These are phyloP conservation scores for Paradendryphiella salina DNA, from an alignment of 2,329 filamentous ascomycete genomes.

Conservation along the genomic window DNA sequence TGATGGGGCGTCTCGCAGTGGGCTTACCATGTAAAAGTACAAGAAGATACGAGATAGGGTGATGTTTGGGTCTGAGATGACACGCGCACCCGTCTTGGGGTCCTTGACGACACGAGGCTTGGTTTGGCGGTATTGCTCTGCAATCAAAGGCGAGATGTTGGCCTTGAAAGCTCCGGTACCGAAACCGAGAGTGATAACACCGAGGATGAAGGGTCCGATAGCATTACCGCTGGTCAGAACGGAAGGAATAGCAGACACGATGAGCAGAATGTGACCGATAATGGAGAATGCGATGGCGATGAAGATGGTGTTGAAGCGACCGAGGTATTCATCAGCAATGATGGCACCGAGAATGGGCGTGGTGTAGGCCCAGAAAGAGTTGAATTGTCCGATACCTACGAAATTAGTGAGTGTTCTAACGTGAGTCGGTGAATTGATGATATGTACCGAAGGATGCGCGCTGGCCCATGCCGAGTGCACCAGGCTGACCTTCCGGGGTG, in stretches of 20 bases:
- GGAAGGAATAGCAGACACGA: constrained; percentile 58
- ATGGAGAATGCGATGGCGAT: constrained; percentile 53
- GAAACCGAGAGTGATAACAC: constrained; percentile 54
- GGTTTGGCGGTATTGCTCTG: constrained; percentile 67
- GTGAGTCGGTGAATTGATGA: too few relatives aligned
- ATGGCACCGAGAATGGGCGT: constrained; percentile 58
- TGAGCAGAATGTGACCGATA: constrained; percentile 59
- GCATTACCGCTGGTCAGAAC: constrained; percentile 49
- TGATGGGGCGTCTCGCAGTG: background rate
- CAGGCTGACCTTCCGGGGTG: constrained; percentile 37
- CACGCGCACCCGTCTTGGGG: constrained; percentile 62
- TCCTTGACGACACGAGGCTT: constrained; percentile 60
- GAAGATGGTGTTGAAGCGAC: constrained; percentile 65
- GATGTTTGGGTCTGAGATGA: constrained; percentile 70
- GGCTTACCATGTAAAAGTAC: constrained; percentile 52
- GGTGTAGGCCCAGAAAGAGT: constrained; percentile 48
- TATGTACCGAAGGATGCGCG: constrained; percentile 38
- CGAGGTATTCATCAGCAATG: constrained; percentile 61
- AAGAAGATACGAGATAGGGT: constrained; percentile 67
- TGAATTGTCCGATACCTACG: constrained; percentile 40
- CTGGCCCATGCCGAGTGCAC: constrained; percentile 45
- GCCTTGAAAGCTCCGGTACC: constrained; percentile 55
- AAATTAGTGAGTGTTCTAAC: too few relatives aligned
- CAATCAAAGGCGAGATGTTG: constrained; percentile 64
- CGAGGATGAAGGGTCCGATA: constrained; percentile 56